Conservation (phyloP, 371 early-diverging fungal species). For the Rhizopus sp. region DNA sequence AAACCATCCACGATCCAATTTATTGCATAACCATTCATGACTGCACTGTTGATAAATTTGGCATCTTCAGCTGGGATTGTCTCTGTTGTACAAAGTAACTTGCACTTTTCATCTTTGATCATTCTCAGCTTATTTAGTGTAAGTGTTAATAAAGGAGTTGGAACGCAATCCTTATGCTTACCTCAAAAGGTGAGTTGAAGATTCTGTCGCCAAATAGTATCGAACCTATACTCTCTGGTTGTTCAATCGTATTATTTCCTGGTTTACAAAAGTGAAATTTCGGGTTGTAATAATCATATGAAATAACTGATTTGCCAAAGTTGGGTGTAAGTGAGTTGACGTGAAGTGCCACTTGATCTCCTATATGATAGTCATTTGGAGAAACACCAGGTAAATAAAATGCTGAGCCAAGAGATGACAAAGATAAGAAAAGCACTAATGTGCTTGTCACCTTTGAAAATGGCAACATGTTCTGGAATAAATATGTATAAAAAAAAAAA, state of each 20-base stretch:
- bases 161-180: slow-evolving; percentile 25
- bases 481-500: background rate
- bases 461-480: background rate
- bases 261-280: slow-evolving; percentile 88
- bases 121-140: slow-evolving; percentile 19
- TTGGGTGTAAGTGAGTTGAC: slow-evolving; percentile 88
- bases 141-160: background rate
- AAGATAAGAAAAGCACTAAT: background rate
- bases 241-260: slow-evolving; percentile 57
- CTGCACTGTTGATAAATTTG: slow-evolving; percentile 80
- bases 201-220: slow-evolving; percentile 96
- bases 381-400: slow-evolving; percentile 96
- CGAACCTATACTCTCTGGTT: slow-evolving; percentile 85
- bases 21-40: slow-evolving; percentile 76
- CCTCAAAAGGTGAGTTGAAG: slow-evolving; percentile 81
- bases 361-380: slow-evolving; percentile 77
- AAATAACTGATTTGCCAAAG: slow-evolving; percentile 68
- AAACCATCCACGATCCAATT: slow-evolving; percentile 91
- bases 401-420: slow-evolving; percentile 20
- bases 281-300: slow-evolving; percentile 87
- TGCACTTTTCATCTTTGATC: slow-evolving; percentile 52
- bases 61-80: slow-evolving; percentile 72
- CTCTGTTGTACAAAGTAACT: slow-evolving; percentile 61
- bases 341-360: slow-evolving; percentile 69
- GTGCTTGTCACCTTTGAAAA: slow-evolving; percentile 4